Percentiles rank a stretch among this genome's conserved stretches.
phyloP scores from a whole-genome alignment of 371 early-diverging fungal genomes.

The Chytridium lagenaria region DNA sequence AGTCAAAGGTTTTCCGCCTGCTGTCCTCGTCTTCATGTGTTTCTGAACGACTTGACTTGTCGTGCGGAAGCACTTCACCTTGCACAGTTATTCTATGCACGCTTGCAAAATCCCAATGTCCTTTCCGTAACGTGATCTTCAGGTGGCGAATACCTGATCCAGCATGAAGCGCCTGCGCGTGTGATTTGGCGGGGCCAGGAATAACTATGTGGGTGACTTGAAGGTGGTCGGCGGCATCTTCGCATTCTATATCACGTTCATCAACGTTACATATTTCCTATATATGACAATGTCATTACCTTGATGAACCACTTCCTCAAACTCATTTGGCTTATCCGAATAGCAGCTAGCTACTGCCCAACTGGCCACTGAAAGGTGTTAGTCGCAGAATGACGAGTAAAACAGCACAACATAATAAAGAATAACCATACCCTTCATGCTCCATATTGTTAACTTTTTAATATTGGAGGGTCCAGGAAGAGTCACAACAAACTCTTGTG shows the following conservation, averaged over 20 bases:
- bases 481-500: constrained; percentile 51
- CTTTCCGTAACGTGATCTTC: constrained; percentile 24
- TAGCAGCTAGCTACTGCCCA: constrained; percentile 26
- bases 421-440: constrained; percentile 42
- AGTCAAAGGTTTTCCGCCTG: too few relatives aligned
- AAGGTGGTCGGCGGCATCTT: constrained; percentile 32
- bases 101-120: constrained; percentile 28
- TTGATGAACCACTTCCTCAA: constrained; percentile 31
- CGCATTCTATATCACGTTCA: constrained; percentile 27
- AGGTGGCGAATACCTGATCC: constrained; percentile 19
- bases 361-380: constrained; percentile 23
- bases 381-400: not conserved
- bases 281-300: constrained; percentile 9
- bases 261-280: not conserved
- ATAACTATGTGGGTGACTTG: constrained; percentile 32
- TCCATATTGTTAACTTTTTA: constrained; percentile 41
- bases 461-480: constrained; percentile 31
- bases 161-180: not conserved
- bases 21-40: too few relatives aligned
- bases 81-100: constrained; percentile 26
- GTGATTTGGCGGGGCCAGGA: constrained; percentile 10
- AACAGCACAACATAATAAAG: not conserved
- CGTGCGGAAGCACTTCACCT: constrained; percentile 21
- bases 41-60: too few relatives aligned
- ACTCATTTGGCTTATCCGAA: constrained; percentile 26